These are phyloP conservation scores for Sistotremastrum suecicum DNA, from an alignment of 768 basidiomycete genomes.

Conservation along the genomic window DNA sequence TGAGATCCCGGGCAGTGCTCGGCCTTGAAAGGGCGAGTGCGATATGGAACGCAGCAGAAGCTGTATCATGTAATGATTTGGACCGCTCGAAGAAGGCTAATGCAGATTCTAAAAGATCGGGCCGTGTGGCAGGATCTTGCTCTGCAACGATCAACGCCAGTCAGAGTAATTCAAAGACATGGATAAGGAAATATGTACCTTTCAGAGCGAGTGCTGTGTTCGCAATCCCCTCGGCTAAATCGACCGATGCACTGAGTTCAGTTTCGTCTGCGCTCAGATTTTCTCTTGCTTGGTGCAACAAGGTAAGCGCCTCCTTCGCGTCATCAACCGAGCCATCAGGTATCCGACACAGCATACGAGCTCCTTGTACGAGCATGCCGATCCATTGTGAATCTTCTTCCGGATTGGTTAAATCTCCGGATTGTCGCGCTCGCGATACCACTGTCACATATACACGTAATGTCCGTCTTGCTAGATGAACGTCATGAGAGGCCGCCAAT, in stretches of 20 bases:
- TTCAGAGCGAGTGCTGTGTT: constrained; percentile 52
- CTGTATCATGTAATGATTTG: constrained; percentile 30
- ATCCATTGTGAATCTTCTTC: constrained; percentile 68
- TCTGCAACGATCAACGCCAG: constrained; percentile 27
- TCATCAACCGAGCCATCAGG: constrained; percentile 33
- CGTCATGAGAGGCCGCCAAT: constrained; percentile 45
- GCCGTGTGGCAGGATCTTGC: constrained; percentile 47
- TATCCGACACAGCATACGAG: constrained; percentile 57
- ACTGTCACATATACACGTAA: constrained; percentile 74
- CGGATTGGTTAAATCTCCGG: constrained; percentile 27
- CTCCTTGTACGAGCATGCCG: constrained; percentile 61
- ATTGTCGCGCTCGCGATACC: constrained; percentile 69
- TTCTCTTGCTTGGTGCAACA: constrained; percentile 46
- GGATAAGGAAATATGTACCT: constrained; percentile 27
- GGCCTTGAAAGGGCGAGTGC: constrained; percentile 58
- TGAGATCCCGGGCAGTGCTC: constrained; percentile 48
- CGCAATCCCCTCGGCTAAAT: constrained; percentile 62
- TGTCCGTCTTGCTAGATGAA: constrained; percentile 53
- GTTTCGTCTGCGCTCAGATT: constrained; percentile 35
- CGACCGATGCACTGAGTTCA: constrained; percentile 42
- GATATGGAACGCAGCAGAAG: constrained; percentile 64
- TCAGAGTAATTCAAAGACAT: neutral
- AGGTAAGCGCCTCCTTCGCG: constrained; percentile 42
- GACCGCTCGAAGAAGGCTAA: constrained; percentile 37
- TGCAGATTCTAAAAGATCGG: constrained; percentile 41